phyloP scores from a whole-genome alignment of 2,329 filamentous ascomycete genomes.

The Fusarium solani-melongenae region DNA sequence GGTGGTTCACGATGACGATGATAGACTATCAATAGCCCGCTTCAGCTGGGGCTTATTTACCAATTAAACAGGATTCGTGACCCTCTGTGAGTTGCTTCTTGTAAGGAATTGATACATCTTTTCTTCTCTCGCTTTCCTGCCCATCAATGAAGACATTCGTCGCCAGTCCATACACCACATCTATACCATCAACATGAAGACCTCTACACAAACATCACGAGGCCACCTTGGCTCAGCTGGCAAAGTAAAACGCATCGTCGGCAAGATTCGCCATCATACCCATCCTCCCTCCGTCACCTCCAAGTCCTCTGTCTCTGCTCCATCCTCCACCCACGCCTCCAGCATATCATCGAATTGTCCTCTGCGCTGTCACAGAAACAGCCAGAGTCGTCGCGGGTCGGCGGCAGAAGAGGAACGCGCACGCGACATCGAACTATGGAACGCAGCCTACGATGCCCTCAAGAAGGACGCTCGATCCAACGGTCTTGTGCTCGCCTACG shows the following conservation, averaged over 20 bases:
- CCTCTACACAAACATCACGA: conserved; percentile 21
- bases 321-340: conserved; percentile 25
- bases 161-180: not conserved
- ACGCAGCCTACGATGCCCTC: conserved; percentile 48
- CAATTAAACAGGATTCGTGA: not conserved
- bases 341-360: conserved; percentile 27
- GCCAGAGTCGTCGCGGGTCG: conserved; percentile 18
- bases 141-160: not conserved
- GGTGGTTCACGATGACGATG: not conserved
- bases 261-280: conserved; percentile 37
- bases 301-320: conserved; percentile 14
- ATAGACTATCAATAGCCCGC: not conserved
- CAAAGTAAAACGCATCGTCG: conserved; percentile 38
- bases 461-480: conserved; percentile 44
- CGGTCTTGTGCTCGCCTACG: conserved; percentile 50
- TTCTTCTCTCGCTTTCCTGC: not conserved
- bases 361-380: conserved; percentile 18
- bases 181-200: conserved; percentile 26
- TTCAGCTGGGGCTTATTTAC: not conserved
- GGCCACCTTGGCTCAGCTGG: conserved; percentile 16
- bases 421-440: conserved; percentile 48
- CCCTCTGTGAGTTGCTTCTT: conserved; percentile 1
- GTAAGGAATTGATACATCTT: not conserved
- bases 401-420: conserved; percentile 22
- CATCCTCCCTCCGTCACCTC: conserved; percentile 9